Base-by-base conservation (phyloP, 805 yeast genomes). In the Diddensiella caesifluorescens region DNA sequence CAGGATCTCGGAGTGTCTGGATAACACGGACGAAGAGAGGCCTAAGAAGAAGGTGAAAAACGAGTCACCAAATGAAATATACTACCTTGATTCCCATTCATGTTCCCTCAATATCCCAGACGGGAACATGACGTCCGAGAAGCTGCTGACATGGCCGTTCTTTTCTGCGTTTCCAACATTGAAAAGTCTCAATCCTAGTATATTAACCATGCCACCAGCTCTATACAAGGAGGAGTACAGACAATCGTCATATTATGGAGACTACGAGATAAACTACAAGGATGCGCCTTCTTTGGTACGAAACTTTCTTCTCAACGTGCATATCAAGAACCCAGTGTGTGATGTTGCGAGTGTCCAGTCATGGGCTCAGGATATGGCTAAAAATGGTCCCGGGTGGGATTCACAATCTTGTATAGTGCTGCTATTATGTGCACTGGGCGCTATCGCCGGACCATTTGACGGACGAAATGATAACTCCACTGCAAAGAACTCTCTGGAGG, bases 251-350 rank as follows among this genome's bases (percentile, higher is more conserved):
- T 29, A 7, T 19, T 29, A 29, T 13, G 32, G 32, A 9, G 41
- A 27, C 19, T 28, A 26, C 10, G 38, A 32, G 15, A 29, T 43
- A 5, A 36, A 46, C 33, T 39, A 39, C 28, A 15, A 21, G 19
- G 47, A 46, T 13, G 47, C 43, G 12, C 49, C 49, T n/a, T 22
- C 43, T 10, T 29, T 46, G 10, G 46, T 46, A 12, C 26, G 42
- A 3, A 25, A 41, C 22, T 46, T 46, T 13, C 22, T 46, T 6
- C 16, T 38, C 15, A 38, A 42, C 27, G 46, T 43, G 18, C 49
- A 46, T 37, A 43, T 39, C 33, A 46, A 46, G 23, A 44, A 46
- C 34, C 51, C 50, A 12, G 45, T 46, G n/a, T 46, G 50, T 29
- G 50, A 46, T 27, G 47, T 40, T 7, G 44, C 38, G 5, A 28